Base-by-base conservation (phyloP, 192 early-diverging fungal species). In the Funneliformis geosporum region DNA sequence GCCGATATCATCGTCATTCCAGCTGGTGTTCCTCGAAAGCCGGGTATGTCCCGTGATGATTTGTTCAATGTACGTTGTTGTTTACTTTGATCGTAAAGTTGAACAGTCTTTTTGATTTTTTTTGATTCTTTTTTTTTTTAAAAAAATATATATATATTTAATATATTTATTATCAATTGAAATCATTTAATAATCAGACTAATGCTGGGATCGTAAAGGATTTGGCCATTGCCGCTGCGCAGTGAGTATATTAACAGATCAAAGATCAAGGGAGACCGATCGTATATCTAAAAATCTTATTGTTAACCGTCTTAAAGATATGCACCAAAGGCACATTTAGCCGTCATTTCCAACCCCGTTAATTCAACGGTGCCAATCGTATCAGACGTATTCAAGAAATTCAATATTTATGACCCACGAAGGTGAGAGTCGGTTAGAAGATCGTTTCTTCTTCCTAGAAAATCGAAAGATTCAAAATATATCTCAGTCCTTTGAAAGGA, bases 31-130 rank as follows among this genome's bases (percentile, higher is more conserved):
- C 97, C 97, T 78, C 91, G 97, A 84, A 99, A 99, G 93, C 97
- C 96, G 75, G 96, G 96, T 42, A 99, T 99, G 97, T 96, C 97
- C 80, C 93, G 97, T 86, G 96, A 99, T 85, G 97, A 99, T 85
- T 89, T 99, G 78, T 99, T 99, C 92, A 96, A 97, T 87, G 85
- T 86, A 82, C 28, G 69, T 78, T 75, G 55, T 42, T 68, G 23
- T 25, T 1, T 75, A 65, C 4, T 11, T n/a, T 27, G 16, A 42
- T 23, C 21, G 33, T 33, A 44, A 66, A 8, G 33, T 70, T 70
- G 2, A 16, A 27, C 11, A 21, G n/a, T n/a, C n/a, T n/a, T n/a
- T 23, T 61, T 2, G 10, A 59, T 39, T 12, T 60, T 33, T 33
- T 33, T 33, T 33, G 33, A 33, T 33, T 33, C 33, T 33, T 33